Percentiles rank a stretch among this genome's conserved stretches.
These are phyloP conservation scores for Paraphysoderma sedebokerense DNA, from an alignment of 371 early-diverging fungal genomes.

Conservation along the genomic window DNA sequence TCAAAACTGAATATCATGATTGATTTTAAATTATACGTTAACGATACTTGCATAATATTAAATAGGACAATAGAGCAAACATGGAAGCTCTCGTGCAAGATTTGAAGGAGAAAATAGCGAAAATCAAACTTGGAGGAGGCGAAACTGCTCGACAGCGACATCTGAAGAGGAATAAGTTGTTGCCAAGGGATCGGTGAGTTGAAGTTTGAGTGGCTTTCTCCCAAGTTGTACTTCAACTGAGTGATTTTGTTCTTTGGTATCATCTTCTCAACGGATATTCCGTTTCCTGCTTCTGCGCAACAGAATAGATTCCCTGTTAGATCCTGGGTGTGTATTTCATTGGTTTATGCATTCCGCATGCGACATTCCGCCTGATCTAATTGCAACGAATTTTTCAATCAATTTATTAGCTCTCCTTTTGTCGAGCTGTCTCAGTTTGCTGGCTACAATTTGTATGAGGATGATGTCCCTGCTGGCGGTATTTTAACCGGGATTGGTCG, in stretches of 20 bases:
- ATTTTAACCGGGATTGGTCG: conserved; percentile 94
- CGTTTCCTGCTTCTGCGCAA: too few species aligned
- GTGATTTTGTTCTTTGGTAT: not conserved
- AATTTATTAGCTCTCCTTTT: conserved; percentile 86
- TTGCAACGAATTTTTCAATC: too few species aligned
- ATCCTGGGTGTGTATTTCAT: conserved; percentile 44
- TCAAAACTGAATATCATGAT: too few species aligned
- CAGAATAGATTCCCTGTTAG: conserved; percentile 65
- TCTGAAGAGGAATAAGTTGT: conserved; percentile 68
- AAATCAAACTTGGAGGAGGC: conserved; percentile 79
- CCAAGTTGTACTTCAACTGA: not conserved
- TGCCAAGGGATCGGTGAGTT: conserved; percentile 70
- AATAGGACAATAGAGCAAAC: conserved; percentile 70
- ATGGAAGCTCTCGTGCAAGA: conserved; percentile 62
- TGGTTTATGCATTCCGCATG: not conserved
- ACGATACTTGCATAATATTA: too few species aligned
- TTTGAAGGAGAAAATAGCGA: conserved; percentile 45
- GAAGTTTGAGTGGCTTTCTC: too few species aligned
- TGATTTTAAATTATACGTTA: too few species aligned
- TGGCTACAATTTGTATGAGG: conserved; percentile 76
- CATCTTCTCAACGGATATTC: not conserved
- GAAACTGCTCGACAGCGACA: conserved; percentile 76
- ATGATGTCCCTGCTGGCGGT: conserved; percentile 76
- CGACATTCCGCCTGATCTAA: too few species aligned
- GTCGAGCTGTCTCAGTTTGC: conserved; percentile 91